Conservation (phyloP, 108 stramenopile species). For the Bacterosira constricta region DNA sequence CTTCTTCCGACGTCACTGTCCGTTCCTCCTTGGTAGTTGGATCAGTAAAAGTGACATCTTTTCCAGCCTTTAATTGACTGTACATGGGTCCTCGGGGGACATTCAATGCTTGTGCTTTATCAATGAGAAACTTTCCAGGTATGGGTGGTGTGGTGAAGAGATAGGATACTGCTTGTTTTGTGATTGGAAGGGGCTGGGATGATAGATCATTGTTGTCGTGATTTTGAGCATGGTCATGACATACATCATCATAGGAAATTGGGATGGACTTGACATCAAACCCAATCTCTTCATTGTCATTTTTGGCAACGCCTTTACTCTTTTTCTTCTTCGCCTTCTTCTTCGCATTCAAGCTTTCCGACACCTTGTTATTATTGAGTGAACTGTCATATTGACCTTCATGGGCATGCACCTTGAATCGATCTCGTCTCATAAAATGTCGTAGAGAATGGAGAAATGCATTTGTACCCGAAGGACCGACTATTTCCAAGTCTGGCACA, state of each 20-base stretch:
- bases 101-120: constrained; percentile 70
- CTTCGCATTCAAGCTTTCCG: constrained; percentile 3
- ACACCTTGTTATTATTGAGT: constrained; percentile 5
- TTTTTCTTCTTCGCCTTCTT: constrained; percentile 46
- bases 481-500: constrained; percentile 58
- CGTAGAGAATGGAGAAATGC: constrained; percentile 69
- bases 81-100: constrained; percentile 87
- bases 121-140: constrained; percentile 76
- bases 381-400: constrained; percentile 58
- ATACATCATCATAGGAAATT: constrained; percentile 3
- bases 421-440: constrained; percentile 82
- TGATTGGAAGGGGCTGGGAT: constrained; percentile 2
- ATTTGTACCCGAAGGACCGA: constrained; percentile 74
- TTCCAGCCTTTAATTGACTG: constrained; percentile 79
- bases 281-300: constrained; percentile 29
- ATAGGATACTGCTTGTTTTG: constrained; percentile 60
- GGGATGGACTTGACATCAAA: constrained; percentile 23
- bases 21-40: constrained; percentile 46
- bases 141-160: constrained; percentile 72
- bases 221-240: not conserved
- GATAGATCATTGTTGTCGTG: constrained; percentile 6
- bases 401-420: constrained; percentile 65
- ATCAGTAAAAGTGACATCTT: constrained; percentile 74
- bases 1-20: constrained; percentile 68
- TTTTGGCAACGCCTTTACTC: constrained; percentile 8